These are phyloP conservation scores for Coemansia sp. DNA, from an alignment of 192 early-diverging fungal species.

Conservation along the genomic window DNA sequence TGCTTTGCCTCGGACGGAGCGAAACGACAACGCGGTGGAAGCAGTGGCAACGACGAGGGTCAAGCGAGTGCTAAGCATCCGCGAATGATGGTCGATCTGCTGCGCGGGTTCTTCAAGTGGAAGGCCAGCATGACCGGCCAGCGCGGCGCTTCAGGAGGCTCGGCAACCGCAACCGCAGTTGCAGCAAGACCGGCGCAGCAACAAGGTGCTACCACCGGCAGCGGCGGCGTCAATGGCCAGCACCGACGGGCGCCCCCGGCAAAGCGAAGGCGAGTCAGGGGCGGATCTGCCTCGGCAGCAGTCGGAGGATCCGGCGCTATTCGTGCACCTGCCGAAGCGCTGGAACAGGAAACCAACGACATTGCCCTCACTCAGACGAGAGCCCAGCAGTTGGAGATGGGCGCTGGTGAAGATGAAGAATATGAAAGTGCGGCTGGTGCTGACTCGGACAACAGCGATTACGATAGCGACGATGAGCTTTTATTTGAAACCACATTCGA, in stretches of 20 bases:
- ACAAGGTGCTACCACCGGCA: not conserved
- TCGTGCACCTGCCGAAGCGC: slow-evolving; percentile 38
- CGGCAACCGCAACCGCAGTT: slow-evolving; percentile 5
- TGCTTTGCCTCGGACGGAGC: not conserved
- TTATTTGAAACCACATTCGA: slow-evolving; percentile 39
- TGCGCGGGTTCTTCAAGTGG: slow-evolving; percentile 76
- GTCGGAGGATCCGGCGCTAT: slow-evolving; percentile 18
- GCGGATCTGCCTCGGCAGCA: slow-evolving; percentile 44
- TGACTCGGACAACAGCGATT: not conserved
- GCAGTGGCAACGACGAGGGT: not conserved
- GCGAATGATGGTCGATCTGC: slow-evolving; percentile 50
- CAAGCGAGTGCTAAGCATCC: slow-evolving; percentile 13
- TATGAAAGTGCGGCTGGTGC: not conserved
- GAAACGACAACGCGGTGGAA: not conserved
- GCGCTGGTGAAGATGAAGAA: not conserved
- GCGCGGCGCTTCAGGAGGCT: not conserved
- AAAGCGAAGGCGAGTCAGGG: slow-evolving; percentile 57
- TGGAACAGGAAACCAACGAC: slow-evolving; percentile 27
- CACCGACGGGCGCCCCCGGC: slow-evolving; percentile 47
- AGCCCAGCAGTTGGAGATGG: slow-evolving; percentile 6
- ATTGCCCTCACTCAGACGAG: slow-evolving; percentile 16
- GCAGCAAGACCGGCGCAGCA: not conserved
- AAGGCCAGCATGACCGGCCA: slow-evolving; percentile 60
- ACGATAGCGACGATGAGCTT: slow-evolving; percentile 44
- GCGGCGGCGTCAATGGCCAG: slow-evolving; percentile 1